phyloP scores from a whole-genome alignment of 306 rosid genomes.

The Prinsepia uniflora region DNA sequence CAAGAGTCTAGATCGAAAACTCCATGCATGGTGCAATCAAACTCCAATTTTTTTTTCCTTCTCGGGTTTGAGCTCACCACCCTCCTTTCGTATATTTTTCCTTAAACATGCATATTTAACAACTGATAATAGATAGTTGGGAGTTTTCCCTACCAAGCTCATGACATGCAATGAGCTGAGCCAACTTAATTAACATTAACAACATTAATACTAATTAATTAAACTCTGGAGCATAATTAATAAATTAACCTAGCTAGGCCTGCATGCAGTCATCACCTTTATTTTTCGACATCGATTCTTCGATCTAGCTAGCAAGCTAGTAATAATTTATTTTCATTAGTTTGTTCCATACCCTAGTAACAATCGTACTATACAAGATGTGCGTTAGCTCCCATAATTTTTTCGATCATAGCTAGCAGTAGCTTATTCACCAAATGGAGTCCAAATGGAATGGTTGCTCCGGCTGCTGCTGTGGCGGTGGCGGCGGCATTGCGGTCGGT shows the following conservation, averaged over 20 bases:
- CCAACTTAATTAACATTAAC: not conserved
- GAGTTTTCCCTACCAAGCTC: not conserved
- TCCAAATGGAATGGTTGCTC: slow-evolving; percentile 93
- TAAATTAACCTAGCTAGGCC: not conserved
- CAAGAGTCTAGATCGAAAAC: too few relatives aligned
- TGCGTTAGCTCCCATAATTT: not conserved
- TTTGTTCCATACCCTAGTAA: not conserved
- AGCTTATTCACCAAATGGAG: slow-evolving; percentile 69
- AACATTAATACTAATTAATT: too few relatives aligned
- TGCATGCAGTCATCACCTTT: not conserved
- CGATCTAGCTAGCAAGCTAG: not conserved
- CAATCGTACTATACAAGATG: slow-evolving; percentile 6
- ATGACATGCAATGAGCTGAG: not conserved
- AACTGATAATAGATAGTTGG: not conserved
- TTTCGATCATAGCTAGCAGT: not conserved
- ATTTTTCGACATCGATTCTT: not conserved
- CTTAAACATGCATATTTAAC: not conserved
- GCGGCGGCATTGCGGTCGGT: slow-evolving; percentile 6
- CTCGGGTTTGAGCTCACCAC: too few relatives aligned
- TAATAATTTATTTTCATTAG: too few relatives aligned
- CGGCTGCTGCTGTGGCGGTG: slow-evolving; percentile 33
- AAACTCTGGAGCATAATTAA: not conserved
- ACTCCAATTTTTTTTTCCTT: too few relatives aligned
- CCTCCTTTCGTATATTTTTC: too few relatives aligned
- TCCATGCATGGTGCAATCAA: too few relatives aligned